phyloP scores from a whole-genome alignment of 192 early-diverging fungal genomes.

The Rhizophagus clarus region DNA sequence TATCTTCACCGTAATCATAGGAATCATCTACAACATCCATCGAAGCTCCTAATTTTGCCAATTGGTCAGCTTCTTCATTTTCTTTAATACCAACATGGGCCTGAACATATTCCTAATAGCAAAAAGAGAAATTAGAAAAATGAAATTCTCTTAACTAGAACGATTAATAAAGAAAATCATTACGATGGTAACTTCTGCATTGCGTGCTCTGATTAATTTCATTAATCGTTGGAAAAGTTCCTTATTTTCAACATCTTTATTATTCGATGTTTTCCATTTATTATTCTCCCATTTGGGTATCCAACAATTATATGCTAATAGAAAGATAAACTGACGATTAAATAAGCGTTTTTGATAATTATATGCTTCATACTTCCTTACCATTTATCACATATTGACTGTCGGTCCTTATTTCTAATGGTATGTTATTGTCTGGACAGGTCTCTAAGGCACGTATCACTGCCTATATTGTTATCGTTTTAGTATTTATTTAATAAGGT shows the following conservation, averaged over 20 bases:
- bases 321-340: neutral
- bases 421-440: conserved; percentile 34
- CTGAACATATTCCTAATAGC: conserved; percentile 59
- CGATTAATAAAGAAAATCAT: neutral
- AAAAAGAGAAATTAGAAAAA: neutral
- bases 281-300: conserved; percentile 67
- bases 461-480: conserved; percentile 42
- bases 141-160: neutral
- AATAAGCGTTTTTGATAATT: neutral
- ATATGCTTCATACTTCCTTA: conserved; percentile 11
- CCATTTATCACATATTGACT: conserved; percentile 76
- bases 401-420: conserved; percentile 73
- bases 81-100: conserved; percentile 72
- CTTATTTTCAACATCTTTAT: conserved; percentile 69
- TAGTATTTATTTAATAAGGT: neutral
- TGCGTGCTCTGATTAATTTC: conserved; percentile 39
- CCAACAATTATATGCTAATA: conserved; percentile 67
- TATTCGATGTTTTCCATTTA: conserved; percentile 58
- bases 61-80: conserved; percentile 79
- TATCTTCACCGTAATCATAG: neutral
- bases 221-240: conserved; percentile 73
- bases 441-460: conserved; percentile 56
- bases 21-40: neutral
- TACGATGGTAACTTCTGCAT: conserved; percentile 51
- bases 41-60: conserved; percentile 75